Conservation (phyloP, 1,284 basidiomycete genomes). For the Wolfiporia cocos region DNA sequence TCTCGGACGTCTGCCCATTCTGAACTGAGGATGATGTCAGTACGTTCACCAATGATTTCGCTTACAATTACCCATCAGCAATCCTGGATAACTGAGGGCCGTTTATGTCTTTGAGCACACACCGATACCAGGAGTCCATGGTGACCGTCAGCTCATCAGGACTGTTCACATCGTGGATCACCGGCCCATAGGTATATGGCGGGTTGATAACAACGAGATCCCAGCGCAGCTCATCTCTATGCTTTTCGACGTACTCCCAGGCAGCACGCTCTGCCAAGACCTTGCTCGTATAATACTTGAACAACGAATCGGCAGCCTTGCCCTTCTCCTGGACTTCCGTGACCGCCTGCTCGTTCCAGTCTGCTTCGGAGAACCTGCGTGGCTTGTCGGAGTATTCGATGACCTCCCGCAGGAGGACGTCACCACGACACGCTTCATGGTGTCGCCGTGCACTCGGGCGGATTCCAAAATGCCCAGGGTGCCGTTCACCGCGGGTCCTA, state of each 20-base stretch:
- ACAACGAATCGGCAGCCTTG: slow-evolving; percentile 29
- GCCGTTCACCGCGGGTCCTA: slow-evolving; percentile 24
- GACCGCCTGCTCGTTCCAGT: slow-evolving; percentile 60
- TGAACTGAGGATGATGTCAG: slow-evolving; percentile 9
- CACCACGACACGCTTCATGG: slow-evolving; percentile 61
- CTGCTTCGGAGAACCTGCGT: slow-evolving; percentile 31
- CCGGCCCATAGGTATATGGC: slow-evolving; percentile 41
- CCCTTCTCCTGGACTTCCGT: slow-evolving; percentile 45
- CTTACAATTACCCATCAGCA: background rate
- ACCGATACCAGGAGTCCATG: slow-evolving; percentile 24
- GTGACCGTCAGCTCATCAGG: slow-evolving; percentile 49
- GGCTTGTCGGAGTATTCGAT: slow-evolving; percentile 2
- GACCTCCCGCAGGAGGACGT: slow-evolving; percentile 44
- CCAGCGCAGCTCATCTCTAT: slow-evolving; percentile 39
- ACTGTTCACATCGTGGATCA: slow-evolving; percentile 37
- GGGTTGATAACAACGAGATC: slow-evolving; percentile 52
- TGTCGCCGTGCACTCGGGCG: slow-evolving; percentile 26
- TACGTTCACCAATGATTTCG: too few relatives aligned
- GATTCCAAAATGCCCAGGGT: slow-evolving; percentile 21
- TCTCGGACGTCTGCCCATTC: slow-evolving; percentile 58
- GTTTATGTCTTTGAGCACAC: slow-evolving; percentile 19
- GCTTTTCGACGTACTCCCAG: slow-evolving; percentile 50
- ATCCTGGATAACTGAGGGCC: background rate
- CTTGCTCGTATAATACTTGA: slow-evolving; percentile 57
- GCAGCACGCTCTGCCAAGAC: slow-evolving; percentile 59